A percentile compares a stretch with the other conserved stretches of the same genome.
phyloP scores from a whole-genome alignment of 805 yeast genomes.

The Cyberlindnera galapagoensis region DNA sequence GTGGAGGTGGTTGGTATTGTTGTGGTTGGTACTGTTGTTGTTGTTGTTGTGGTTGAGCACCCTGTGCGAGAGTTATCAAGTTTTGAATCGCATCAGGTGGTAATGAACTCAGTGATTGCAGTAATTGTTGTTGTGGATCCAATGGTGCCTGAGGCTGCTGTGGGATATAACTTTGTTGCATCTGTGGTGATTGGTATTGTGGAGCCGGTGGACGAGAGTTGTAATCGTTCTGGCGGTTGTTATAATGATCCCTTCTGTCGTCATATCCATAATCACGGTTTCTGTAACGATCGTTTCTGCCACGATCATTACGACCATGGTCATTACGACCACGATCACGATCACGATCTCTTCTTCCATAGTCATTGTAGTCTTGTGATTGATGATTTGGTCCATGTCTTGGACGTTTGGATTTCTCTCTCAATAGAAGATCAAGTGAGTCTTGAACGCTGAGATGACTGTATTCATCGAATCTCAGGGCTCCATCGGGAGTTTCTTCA shows the following conservation, averaged over 20 bases:
- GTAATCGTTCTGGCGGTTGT: background rate
- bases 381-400: too few species aligned
- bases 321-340: background rate
- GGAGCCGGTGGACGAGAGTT: background rate
- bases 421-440: slow-evolving; percentile 52
- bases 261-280: background rate
- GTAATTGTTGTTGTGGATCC: slow-evolving; percentile 3
- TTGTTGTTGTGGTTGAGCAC: slow-evolving; percentile 1
- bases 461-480: slow-evolving; percentile 79
- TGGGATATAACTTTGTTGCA: background rate
- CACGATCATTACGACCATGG: background rate
- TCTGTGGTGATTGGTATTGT: background rate
- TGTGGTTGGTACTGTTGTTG: slow-evolving; percentile 13
- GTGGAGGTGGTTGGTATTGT: slow-evolving; percentile 1
- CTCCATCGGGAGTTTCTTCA: slow-evolving; percentile 61
- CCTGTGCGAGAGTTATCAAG: slow-evolving; percentile 8
- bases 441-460: slow-evolving; percentile 58
- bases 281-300: background rate
- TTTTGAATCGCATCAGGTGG: slow-evolving; percentile 7
- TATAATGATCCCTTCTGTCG: slow-evolving; percentile 1
- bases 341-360: slow-evolving; percentile 3
- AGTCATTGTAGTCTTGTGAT: too few species aligned
- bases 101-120: slow-evolving; percentile 2
- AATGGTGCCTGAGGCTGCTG: slow-evolving; percentile 1
- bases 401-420: slow-evolving; percentile 28